Evolutionary conservation across 768 basidiomycete species (phyloP).

Genomic region (Ramaria sp.): DNA sequence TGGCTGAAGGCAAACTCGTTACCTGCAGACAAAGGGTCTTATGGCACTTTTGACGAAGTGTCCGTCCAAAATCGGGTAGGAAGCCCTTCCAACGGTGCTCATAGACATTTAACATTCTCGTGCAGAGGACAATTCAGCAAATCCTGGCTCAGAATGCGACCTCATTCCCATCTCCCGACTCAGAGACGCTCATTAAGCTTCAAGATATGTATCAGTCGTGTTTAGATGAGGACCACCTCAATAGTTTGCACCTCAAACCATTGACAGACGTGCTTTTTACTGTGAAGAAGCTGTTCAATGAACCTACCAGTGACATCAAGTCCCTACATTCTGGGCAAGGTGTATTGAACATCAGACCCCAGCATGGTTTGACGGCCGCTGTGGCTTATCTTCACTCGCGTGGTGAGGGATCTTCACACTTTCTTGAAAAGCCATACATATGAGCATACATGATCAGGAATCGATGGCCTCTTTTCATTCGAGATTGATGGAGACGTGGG

Average conservation of each 20-base stretch:
- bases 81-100: not conserved
- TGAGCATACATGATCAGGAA: conserved; percentile 33
- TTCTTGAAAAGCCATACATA: not conserved
- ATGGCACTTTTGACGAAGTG: conserved; percentile 63
- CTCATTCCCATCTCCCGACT: conserved; percentile 30
- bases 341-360: not conserved
- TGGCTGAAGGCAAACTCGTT: conserved; percentile 80
- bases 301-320: conserved; percentile 32
- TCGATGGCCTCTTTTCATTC: conserved; percentile 71
- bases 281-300: conserved; percentile 49
- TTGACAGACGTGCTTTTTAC: conserved; percentile 55
- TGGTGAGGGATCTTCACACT: conserved; percentile 34
- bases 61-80: conserved; percentile 61
- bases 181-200: conserved; percentile 50
- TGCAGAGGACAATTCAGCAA: conserved; percentile 13
- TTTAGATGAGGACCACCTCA: conserved; percentile 65
- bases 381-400: conserved; percentile 80
- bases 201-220: conserved; percentile 73
- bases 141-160: conserved; percentile 24
- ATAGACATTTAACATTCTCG: not conserved
- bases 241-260: conserved; percentile 63
- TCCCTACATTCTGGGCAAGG: not conserved
- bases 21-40: conserved; percentile 73
- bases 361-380: conserved; percentile 60
- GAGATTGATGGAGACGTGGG: conserved; percentile 83